phyloP scores from a whole-genome alignment of 352 stramenopile species.

The Phytophthora ramorum region DNA sequence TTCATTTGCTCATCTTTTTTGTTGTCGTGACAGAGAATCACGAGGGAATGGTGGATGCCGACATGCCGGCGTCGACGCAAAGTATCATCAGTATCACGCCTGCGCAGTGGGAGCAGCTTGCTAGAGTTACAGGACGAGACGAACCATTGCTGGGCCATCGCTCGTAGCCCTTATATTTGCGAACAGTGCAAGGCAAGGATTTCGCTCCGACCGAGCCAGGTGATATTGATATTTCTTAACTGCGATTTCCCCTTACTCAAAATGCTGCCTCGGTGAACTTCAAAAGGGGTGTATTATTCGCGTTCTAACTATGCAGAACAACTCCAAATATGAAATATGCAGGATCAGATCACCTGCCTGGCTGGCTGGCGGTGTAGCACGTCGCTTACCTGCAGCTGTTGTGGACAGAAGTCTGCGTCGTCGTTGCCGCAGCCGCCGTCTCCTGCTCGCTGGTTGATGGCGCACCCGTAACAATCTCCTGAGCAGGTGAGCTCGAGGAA shows the following conservation, averaged over 20 bases:
- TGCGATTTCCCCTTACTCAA: slow-evolving; percentile 1
- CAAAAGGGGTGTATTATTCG: slow-evolving; percentile 27
- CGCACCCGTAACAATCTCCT: neutral
- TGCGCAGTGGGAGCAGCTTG: slow-evolving; percentile 69
- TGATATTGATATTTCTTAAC: slow-evolving; percentile 32
- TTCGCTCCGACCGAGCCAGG: neutral
- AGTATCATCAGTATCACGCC: slow-evolving; percentile 87
- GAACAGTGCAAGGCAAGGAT: neutral
- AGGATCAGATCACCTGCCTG: slow-evolving; percentile 4
- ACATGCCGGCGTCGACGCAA: slow-evolving; percentile 65
- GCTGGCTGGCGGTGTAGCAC: neutral
- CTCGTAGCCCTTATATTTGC: slow-evolving; percentile 13
- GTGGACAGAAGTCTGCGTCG: slow-evolving; percentile 3
- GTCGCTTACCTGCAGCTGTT: slow-evolving; percentile 21
- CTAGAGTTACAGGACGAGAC: slow-evolving; percentile 41
- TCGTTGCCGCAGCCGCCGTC: slow-evolving; percentile 1
- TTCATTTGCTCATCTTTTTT: slow-evolving; percentile 5
- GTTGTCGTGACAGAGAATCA: slow-evolving; percentile 58
- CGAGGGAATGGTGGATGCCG: slow-evolving; percentile 56
- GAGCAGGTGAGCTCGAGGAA: neutral
- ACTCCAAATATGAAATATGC: slow-evolving; percentile 19
- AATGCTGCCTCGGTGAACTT: neutral
- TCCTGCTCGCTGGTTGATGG: slow-evolving; percentile 2
- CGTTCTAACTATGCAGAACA: slow-evolving; percentile 25
- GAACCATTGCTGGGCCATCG: slow-evolving; percentile 79